phyloP scores from a whole-genome alignment of 2,329 filamentous ascomycete genomes.

The Botryotinia narcissicola region DNA sequence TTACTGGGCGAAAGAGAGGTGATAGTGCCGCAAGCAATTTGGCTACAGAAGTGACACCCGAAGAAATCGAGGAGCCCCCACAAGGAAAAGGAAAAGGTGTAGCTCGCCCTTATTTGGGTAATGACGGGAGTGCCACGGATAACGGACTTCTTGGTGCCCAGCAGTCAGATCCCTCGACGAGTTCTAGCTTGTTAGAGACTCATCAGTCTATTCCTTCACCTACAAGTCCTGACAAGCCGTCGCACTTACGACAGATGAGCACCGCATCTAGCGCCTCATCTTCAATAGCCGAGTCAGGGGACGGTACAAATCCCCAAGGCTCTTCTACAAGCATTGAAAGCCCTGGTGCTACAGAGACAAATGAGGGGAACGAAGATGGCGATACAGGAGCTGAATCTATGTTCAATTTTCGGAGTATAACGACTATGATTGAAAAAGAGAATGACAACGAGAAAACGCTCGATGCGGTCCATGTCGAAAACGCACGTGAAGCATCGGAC shows the following conservation, averaged over 20 bases:
- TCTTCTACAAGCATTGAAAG: conserved; percentile 48
- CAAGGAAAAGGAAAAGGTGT: conserved; percentile 65
- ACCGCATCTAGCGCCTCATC: conserved; percentile 83
- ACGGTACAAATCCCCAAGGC: conserved; percentile 38
- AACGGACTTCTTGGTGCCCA: conserved; percentile 28
- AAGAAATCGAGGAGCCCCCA: conserved; percentile 41
- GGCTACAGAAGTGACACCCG: conserved; percentile 53
- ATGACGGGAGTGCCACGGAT: conserved; percentile 22
- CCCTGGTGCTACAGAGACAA: conserved; percentile 55
- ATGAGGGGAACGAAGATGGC: conserved; percentile 48
- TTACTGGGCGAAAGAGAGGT: conserved; percentile 51
- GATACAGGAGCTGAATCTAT: conserved; percentile 66
- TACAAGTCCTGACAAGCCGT: conserved; percentile 58
- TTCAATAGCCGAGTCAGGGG: conserved; percentile 66
- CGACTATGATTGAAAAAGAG: conserved; percentile 74
- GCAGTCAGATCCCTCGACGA: conserved; percentile 29
- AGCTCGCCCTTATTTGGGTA: conserved; percentile 48
- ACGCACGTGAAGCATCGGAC: conserved; percentile 27
- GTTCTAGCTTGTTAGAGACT: conserved; percentile 39
- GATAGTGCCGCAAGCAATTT: conserved; percentile 61
- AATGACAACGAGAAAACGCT: conserved; percentile 41
- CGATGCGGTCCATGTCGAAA: conserved; percentile 33
- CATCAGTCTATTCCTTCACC: conserved; percentile 44
- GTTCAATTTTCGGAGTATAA: conserved; percentile 88
- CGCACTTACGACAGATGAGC: conserved; percentile 78